Conservation (phyloP, 495 filamentous ascomycete species). For the Podospora bellae-mahoneyi region DNA sequence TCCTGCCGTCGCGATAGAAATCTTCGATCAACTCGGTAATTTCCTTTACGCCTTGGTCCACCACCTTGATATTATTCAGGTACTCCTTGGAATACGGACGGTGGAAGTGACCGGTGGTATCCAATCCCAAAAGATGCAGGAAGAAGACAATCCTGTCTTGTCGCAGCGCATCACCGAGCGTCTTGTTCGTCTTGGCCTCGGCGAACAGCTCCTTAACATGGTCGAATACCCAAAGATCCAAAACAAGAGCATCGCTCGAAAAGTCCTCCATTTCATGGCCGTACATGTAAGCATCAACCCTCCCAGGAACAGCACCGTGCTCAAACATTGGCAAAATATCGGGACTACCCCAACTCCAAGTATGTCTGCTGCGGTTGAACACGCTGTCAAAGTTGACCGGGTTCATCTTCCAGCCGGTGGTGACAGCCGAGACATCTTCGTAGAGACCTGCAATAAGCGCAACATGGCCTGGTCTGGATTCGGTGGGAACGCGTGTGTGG, state of each 20-base stretch:
- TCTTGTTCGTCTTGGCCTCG: slow-evolving; percentile 70
- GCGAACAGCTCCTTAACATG: slow-evolving; percentile 82
- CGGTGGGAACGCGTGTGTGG: slow-evolving; percentile 95
- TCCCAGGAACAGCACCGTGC: slow-evolving; percentile 81
- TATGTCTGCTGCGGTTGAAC: slow-evolving; percentile 94
- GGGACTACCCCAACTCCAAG: slow-evolving; percentile 98
- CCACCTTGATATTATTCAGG: slow-evolving; percentile 87
- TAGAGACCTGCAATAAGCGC: slow-evolving; percentile 96
- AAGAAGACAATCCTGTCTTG: slow-evolving; percentile 94
- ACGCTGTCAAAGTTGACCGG: slow-evolving; percentile 98
- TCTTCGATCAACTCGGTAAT: slow-evolving; percentile 76
- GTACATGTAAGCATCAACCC: slow-evolving; percentile 82
- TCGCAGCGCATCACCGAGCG: slow-evolving; percentile 68
- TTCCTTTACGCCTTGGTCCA: slow-evolving; percentile 83
- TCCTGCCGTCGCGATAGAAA: slow-evolving; percentile 90
- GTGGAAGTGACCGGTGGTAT: slow-evolving; percentile 85
- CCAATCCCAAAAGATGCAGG: slow-evolving; percentile 90
- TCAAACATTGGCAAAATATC: slow-evolving; percentile 98
- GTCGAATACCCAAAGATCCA: slow-evolving; percentile 97
- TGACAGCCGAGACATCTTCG: slow-evolving; percentile 96
- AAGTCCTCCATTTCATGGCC: slow-evolving; percentile 85
- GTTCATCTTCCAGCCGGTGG: slow-evolving; percentile 97
- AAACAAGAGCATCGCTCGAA: slow-evolving; percentile 68
- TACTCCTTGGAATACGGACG: slow-evolving; percentile 96
- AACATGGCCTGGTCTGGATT: slow-evolving; percentile 96